Base-by-base conservation (phyloP, 1,139 yeast species). In the Hyphopichia fennica region DNA sequence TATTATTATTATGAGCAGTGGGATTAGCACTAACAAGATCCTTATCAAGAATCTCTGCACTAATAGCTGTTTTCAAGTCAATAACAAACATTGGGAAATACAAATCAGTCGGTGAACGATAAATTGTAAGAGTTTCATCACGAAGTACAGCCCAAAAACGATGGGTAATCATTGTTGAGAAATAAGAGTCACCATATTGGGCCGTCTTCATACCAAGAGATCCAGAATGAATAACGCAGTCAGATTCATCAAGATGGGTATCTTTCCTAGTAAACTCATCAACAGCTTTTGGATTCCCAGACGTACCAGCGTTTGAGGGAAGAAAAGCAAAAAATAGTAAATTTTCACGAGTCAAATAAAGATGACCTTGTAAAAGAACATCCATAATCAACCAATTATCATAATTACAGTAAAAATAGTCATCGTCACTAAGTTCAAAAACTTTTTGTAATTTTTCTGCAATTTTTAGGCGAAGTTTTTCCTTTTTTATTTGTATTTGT, bases 341-440 rank as follows among this genome's bases (percentile, higher is more conserved):
- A 48, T 81, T 78, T 13, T 76, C 69, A 36, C 70, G 63, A 2
- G 97, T 90, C 30, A 91, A 63, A 53, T 87, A 87, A 14, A 89
- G 60, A 52, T 87, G 91, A 2, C 98, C 98, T 59, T 90, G 97
- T 25, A 90, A 65, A 30, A 91, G 66, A 1, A 91, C 95, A 53
- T 88, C 96, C 47, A 83, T 79, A 42, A 89, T 71, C 34, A 91
- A 66, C 96, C 96, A 91, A 28, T 90, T 81, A 6, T 85, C 77
- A 54, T 74, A 86, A 48, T 83, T 82, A 13, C 76, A 76, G 34
- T 75, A 56, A 46, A 83, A 74, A 22, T 62, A 59, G 48, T 84
- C 90, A 35, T 73, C 72, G 27, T 72, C 75, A 15, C 63, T 62
- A 18, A 84, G 46, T 9, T 62, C 60, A 47, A 73, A 72, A 2